A percentile compares a stretch with the other conserved stretches of the same genome.
These are phyloP conservation scores for Mycoemilia scoparia DNA, from an alignment of 192 early-diverging fungal species.

Conservation along the genomic window DNA sequence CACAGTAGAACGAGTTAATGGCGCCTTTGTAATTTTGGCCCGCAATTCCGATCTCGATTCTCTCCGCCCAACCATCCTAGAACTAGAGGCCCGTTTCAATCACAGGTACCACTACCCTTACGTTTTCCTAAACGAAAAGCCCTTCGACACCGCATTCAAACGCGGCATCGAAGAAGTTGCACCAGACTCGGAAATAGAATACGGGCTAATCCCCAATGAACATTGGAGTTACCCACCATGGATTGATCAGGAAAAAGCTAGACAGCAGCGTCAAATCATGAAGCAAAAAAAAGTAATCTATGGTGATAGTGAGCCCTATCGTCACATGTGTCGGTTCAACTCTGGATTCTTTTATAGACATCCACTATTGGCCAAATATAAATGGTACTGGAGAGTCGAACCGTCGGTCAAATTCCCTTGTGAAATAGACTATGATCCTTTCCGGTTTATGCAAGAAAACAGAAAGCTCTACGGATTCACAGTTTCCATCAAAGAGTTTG, in stretches of 20 bases:
- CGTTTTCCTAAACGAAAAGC: constrained; percentile 62
- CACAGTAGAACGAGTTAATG: constrained; percentile 29
- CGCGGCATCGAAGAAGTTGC: constrained; percentile 15
- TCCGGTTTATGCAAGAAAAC: constrained; percentile 52
- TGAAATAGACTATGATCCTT: constrained; percentile 68
- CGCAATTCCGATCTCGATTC: constrained; percentile 51
- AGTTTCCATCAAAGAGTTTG: constrained; percentile 46
- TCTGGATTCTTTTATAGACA: constrained; percentile 68
- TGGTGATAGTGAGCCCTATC: constrained; percentile 38
- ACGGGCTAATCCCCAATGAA: constrained; percentile 43
- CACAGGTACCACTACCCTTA: constrained; percentile 59
- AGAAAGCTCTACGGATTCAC: constrained; percentile 59
- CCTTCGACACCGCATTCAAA: constrained; percentile 55
- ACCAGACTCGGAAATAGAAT: constrained; percentile 18
- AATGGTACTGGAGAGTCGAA: constrained; percentile 77
- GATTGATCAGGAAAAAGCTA: constrained; percentile 48
- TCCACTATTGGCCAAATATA: constrained; percentile 41
- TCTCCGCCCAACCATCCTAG: constrained; percentile 39
- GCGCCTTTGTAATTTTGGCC: constrained; percentile 51
- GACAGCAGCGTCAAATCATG: constrained; percentile 33
- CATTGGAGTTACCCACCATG: constrained; percentile 60
- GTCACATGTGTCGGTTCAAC: constrained; percentile 51
- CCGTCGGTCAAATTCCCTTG: constrained; percentile 62
- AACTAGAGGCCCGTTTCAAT: constrained; percentile 63
- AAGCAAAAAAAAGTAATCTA: constrained; percentile 33